phyloP scores from a whole-genome alignment of 208 protist species.

The Naegleria lovaniensis region DNA sequence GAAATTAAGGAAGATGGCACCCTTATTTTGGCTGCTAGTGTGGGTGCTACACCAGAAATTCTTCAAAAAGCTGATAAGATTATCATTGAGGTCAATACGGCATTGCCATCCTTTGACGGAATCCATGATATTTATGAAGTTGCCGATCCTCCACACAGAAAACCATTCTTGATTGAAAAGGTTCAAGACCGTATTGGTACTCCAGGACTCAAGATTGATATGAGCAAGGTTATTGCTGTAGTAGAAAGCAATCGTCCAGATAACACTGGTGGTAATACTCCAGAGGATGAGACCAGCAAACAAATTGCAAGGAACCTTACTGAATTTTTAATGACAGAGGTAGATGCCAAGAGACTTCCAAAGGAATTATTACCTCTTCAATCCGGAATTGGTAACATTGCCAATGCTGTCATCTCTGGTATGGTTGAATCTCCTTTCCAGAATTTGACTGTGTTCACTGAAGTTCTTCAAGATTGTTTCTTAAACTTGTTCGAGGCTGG shows the following conservation, averaged over 20 bases:
- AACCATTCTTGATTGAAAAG: constrained; percentile 35
- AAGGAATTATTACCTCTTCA: constrained; percentile 43
- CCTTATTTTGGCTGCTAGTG: constrained; percentile 30
- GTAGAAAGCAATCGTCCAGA: constrained; percentile 39
- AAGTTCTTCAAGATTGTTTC: constrained; percentile 48
- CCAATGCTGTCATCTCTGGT: constrained; percentile 44
- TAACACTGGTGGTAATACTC: background rate
- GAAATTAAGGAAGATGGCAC: constrained; percentile 44
- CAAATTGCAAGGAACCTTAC: constrained; percentile 39
- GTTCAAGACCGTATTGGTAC: constrained; percentile 48
- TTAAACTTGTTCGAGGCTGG: constrained; percentile 44
- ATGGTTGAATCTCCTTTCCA: constrained; percentile 31
- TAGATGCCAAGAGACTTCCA: constrained; percentile 35
- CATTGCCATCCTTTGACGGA: constrained; percentile 41
- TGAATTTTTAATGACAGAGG: constrained; percentile 37
- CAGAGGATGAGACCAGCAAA: constrained; percentile 27
- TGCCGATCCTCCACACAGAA: constrained; percentile 33
- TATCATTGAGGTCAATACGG: constrained; percentile 48
- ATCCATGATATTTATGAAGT: constrained; percentile 43
- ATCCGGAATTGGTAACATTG: constrained; percentile 44
- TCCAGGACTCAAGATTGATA: background rate
- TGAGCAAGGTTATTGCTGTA: constrained; percentile 40
- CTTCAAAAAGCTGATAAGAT: constrained; percentile 46
- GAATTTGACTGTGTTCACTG: constrained; percentile 43
- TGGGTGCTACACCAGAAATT: constrained; percentile 40